Conservation (phyloP, 805 yeast genomes). For the Komagataella populi region DNA sequence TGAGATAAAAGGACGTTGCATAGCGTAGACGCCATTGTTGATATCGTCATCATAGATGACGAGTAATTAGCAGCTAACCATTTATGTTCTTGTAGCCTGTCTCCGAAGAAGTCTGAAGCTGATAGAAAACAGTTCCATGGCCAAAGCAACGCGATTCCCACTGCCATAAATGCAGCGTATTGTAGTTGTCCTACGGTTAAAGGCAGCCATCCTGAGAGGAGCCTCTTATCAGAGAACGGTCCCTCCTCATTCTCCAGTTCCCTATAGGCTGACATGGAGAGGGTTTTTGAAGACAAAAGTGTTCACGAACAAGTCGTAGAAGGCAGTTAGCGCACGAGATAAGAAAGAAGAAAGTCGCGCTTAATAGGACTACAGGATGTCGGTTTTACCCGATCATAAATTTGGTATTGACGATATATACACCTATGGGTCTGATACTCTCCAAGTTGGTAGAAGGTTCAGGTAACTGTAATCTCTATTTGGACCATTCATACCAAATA, state of each 20-base stretch:
- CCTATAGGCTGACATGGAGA: not conserved
- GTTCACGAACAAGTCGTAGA: not conserved
- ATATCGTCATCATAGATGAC: slow-evolving; percentile 79
- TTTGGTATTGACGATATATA: not conserved
- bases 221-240: not conserved
- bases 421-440: slow-evolving; percentile 12
- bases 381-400: not conserved
- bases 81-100: slow-evolving; percentile 39
- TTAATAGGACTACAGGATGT: not conserved
- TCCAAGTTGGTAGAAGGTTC: slow-evolving; percentile 46
- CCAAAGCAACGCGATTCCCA: slow-evolving; percentile 81
- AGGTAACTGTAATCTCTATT: slow-evolving; percentile 32
- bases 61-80: slow-evolving; percentile 46
- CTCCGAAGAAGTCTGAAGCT: slow-evolving; percentile 69
- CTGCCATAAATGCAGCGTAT: slow-evolving; percentile 46
- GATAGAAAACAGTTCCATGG: slow-evolving; percentile 93
- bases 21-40: slow-evolving; percentile 53
- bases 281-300: not conserved
- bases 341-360: not conserved
- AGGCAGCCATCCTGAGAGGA: not conserved
- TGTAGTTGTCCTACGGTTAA: slow-evolving; percentile 13
- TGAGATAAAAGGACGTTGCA: slow-evolving; percentile 52
- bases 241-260: not conserved
- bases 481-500: slow-evolving; percentile 69
- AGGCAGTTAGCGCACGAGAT: not conserved